Evolutionary conservation across 306 rosid genomes (phyloP), one percentile per base, ranked within the genome.

Genomic region (Begonia masoniana): DNA sequence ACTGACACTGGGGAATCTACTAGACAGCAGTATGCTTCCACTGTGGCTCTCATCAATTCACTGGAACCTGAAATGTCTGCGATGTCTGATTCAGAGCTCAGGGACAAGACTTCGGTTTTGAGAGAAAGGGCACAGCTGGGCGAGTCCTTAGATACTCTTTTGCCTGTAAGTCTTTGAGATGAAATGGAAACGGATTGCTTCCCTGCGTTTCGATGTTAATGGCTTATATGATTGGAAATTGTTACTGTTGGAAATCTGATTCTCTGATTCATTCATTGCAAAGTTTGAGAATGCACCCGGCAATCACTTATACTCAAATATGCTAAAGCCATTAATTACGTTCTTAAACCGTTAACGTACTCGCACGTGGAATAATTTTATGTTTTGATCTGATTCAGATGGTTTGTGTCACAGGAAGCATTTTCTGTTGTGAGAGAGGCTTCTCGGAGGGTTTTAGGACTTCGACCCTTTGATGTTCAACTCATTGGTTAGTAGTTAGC

Each of bases 391-490:
- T 49, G 47, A 36, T 24, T 47, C 10, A 41, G 12, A 39, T 12
- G 9, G 54, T 21, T 35, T 54, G 47, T 48, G 13, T 66, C 43
- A 47, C 76, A 91, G 96, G 99, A 91, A 73, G 99, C 96, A 19
- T 91, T 83, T 82, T 88, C 96, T 52, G 82, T 85, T 58, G 85
- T 91, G 36, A 77, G 96, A 77, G 99, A 91, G 80, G 96, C 88
- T 76, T 91, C 96, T 0, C 83, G 70, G 73, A 75, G 97, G 66
- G 94, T 85, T 66, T 61, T 85, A 6, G 97, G 96, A 58, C 96
- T 91, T 67, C 97, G 94, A 48, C 99, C 96, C 12, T 91, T 91
- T 31, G 99, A 91, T 43, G 99, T 91, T 51, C 99, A 91, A 69
- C 72, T 91, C 42, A 81, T 85, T 56, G 97, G 97, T 76, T 67